Percentiles rank a stretch among this genome's conserved stretches.
Conservation (phyloP, 1,284 basidiomycete genomes). For the Xerocomus minutiporus region DNA sequence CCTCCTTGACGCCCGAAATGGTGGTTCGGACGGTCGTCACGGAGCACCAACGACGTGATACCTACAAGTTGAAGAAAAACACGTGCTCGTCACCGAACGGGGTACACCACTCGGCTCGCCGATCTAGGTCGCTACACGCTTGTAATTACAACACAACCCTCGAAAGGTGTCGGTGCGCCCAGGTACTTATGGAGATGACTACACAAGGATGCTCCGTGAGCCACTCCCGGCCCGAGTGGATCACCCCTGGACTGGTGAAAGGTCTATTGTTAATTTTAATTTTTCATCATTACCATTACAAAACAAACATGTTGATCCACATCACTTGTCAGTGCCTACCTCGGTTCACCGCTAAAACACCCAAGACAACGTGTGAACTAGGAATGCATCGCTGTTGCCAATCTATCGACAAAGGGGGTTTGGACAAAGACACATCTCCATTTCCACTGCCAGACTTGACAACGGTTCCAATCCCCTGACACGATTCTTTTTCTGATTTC, state of each 20-base stretch:
- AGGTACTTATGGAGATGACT: background rate
- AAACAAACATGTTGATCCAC: background rate
- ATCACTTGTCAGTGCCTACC: background rate
- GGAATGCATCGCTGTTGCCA: background rate
- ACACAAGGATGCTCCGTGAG: background rate
- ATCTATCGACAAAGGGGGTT: too few relatives aligned
- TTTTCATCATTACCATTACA: background rate
- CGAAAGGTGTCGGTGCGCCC: background rate
- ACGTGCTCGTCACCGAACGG: background rate
- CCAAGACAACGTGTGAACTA: background rate
- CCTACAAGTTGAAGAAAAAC: background rate
- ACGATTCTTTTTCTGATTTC: background rate
- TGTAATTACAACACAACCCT: background rate
- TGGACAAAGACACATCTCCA: background rate
- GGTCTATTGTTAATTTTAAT: background rate
- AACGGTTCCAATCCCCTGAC: background rate
- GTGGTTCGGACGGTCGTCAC: background rate
- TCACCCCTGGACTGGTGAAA: background rate
- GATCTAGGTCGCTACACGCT: background rate
- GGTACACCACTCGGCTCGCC: background rate
- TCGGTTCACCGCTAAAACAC: background rate
- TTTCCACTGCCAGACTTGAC: background rate
- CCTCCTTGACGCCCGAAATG: background rate
- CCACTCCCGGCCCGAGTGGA: background rate
- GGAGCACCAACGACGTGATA: background rate